These are phyloP conservation scores for Acanthamoeba castellanii DNA, from an alignment of 208 protist genomes.

Conservation along the genomic window DNA sequence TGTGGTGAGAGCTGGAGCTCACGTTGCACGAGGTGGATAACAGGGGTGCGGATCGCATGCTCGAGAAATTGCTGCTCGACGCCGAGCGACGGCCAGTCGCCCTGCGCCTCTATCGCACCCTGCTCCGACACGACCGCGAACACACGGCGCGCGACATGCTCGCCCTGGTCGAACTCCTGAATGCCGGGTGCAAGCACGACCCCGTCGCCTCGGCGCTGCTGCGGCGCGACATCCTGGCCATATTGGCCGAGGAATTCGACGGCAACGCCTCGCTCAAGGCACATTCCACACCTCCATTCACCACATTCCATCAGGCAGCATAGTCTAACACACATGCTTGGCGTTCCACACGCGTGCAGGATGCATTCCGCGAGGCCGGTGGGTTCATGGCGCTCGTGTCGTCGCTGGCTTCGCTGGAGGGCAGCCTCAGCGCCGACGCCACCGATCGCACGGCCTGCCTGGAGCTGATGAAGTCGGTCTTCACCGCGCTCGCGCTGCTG, in stretches of 20 bases:
- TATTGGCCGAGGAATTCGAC: background rate
- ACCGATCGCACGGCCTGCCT: background rate
- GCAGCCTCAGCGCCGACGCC: background rate
- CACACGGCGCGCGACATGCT: background rate
- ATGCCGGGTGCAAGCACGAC: background rate
- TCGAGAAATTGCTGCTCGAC: background rate
- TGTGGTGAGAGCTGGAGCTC: background rate
- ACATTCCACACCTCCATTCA: background rate
- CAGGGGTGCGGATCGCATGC: background rate
- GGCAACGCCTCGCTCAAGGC: conserved; percentile 12
- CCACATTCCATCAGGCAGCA: too few species aligned
- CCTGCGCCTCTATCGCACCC: background rate
- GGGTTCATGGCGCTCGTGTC: conserved; percentile 7
- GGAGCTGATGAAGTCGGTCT: background rate
- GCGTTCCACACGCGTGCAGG: background rate
- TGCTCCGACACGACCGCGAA: background rate
- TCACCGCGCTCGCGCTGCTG: background rate
- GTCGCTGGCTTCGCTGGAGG: background rate
- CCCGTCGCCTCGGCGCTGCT: background rate
- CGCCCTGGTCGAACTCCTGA: background rate
- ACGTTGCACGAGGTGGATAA: background rate
- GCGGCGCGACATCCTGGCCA: conserved; percentile 3
- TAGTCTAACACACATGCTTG: background rate
- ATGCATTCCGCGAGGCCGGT: background rate
- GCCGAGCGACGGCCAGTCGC: background rate